Base-by-base conservation (phyloP, 1,139 yeast genomes). In the Candida sanyaensis region DNA sequence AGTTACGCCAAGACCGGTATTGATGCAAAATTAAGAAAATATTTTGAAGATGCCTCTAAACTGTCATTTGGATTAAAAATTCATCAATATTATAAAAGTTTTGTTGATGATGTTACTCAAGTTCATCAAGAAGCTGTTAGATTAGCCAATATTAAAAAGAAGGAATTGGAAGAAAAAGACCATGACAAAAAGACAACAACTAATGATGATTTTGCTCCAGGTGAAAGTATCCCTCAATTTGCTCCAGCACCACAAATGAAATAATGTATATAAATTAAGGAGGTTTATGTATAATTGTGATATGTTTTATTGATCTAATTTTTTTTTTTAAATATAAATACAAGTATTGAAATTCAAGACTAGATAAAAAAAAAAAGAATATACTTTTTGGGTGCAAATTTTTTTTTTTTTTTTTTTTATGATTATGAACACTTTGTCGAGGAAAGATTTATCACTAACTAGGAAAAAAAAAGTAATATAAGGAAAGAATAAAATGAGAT, bases 101-200 rank as follows among this genome's bases (percentile, higher is more conserved):
- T 83, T 40, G 80, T 79, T 11, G 71, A 72, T 50, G 88, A 84
- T 55, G 87, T 78, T 2, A 68, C 69, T 44, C 83, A 81, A 48
- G 88, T 87, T 44, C 92, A 88, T 65, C 75, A 73, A 48, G 93
- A 87, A 65, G 96, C 95, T 31, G 73, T 76, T 56, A 75, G 93
- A 59, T 73, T 87, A 61, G 86, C 86, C 24, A 84, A 80, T 44
- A 62, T 84, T 61, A 80, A 83, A 64, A 74, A 76, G 58, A 30
- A 39, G 41, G 44, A 42, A 27, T 29, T 21, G 10, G 41, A 42
- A 24, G 45, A 42, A 64, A 63, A 43, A 53, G 63, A 44, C 56
- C 28, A 21, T 6, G 36, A 33, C 12, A 23, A 37, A 21, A 34
- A 36, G 12, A 13, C 40, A 7, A 34, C 42, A 10, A 23, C 30